Base-by-base conservation (phyloP, 805 yeast genomes). In the Saccharomycopsis malanga region DNA sequence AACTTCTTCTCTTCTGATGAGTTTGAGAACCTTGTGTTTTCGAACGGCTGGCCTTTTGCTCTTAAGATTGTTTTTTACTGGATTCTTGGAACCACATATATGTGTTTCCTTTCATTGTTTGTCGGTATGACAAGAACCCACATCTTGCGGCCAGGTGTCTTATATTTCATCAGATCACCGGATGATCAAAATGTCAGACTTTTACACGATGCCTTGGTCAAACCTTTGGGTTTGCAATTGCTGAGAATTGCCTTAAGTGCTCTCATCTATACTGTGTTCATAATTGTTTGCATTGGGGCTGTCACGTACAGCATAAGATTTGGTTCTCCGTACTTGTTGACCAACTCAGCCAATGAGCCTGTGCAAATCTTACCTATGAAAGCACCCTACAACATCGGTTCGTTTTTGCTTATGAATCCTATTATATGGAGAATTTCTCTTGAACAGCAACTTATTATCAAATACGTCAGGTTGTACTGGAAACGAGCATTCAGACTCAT, bases 101-200 rank as follows among this genome's bases (percentile, higher is more conserved):
- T 93, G 98, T 80, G 82, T 53, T 70, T 78, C 57, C 81, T 93
- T 66, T 95, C 97, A 1, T 67, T 83, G 42, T 91, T 79, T 64
- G 88, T 91, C 25, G 85, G 94, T 17, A 82, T 88, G 88, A 73
- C 81, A 18, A 72, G 98, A 52, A 67, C 74, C 39, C 65, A 69
- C 50, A 79, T 87, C 34, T 71, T 91, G 49, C 74, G 99, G 47
- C 82, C 84, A 0, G 99, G 98, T 10, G 96, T 87, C 6, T 69
- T 93, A 40, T 93, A 79, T 62, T 93, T 93, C 66, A 84, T 93
- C 51, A 75, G 96, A 56, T 87, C 95, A 20, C 96, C 96, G 3
- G 96, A 88, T 56, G 97, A 93, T 60, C 96, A 95, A 34, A 83
- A 86, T 56, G 81, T 87, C 39, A 78, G 91, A 54, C 75, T 93